phyloP scores from a whole-genome alignment of 2,329 filamentous ascomycete genomes.

The Cylindrodendrum hubeiense region DNA sequence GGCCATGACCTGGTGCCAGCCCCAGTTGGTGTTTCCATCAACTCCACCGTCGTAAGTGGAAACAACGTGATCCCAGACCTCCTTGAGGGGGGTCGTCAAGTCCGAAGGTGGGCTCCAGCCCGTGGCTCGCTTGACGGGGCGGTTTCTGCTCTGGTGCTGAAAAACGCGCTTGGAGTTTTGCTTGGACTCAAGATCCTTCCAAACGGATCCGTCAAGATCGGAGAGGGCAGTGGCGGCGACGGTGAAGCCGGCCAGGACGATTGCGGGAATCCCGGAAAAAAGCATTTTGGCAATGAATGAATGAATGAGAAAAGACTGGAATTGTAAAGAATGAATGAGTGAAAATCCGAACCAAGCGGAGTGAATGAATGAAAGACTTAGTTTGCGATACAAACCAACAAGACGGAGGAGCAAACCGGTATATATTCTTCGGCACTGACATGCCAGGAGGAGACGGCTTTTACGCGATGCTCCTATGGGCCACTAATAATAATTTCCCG shows the following conservation, averaged over 20 bases:
- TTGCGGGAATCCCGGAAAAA: conserved; percentile 6
- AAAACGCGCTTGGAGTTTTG: conserved; percentile 13
- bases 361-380: not conserved
- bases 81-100: conserved; percentile 23
- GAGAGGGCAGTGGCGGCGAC: conserved; percentile 27
- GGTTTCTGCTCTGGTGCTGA: conserved; percentile 17
- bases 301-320: not conserved
- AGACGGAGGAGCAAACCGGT: not conserved
- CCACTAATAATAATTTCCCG: not conserved
- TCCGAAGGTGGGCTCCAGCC: conserved; percentile 35
- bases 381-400: not conserved
- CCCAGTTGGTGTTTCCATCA: conserved; percentile 44
- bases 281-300: conserved; percentile 17
- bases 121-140: conserved; percentile 32
- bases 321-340: not conserved
- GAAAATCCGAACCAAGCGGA: not conserved
- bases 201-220: conserved; percentile 33
- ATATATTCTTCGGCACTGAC: not conserved
- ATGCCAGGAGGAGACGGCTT: not conserved
- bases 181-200: conserved; percentile 27
- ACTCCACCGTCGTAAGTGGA: conserved; percentile 32
- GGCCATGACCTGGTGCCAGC: conserved; percentile 48
- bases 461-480: not conserved
- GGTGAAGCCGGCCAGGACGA: conserved; percentile 22
- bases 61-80: conserved; percentile 35